Evolutionary conservation across 1,139 yeast species (phyloP).

Genomic region (Scheffersomyces insectosa): DNA sequence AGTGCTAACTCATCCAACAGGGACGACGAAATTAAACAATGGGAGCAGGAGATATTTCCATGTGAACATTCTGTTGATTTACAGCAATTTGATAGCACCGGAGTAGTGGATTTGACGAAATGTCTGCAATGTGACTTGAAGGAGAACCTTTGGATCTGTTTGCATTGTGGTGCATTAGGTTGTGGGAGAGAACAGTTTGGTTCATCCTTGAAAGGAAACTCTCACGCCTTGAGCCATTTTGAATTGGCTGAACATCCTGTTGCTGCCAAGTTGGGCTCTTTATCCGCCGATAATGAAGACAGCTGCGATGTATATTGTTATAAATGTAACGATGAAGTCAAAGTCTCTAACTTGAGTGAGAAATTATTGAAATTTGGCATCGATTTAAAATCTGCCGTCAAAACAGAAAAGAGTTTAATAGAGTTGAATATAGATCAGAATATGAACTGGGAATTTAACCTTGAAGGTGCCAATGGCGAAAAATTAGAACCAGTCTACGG

Average conservation of each 20-base stretch:
- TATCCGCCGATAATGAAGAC: slow-evolving; percentile 58
- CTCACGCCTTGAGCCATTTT: slow-evolving; percentile 82
- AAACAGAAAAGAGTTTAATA: slow-evolving; percentile 82
- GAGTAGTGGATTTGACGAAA: slow-evolving; percentile 35
- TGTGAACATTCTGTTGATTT: slow-evolving; percentile 73
- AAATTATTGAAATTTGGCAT: slow-evolving; percentile 67
- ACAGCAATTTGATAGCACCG: slow-evolving; percentile 27
- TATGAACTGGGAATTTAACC: slow-evolving; percentile 86
- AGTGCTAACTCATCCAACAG: slow-evolving; percentile 65
- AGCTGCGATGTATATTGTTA: slow-evolving; percentile 84
- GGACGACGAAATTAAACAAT: slow-evolving; percentile 76
- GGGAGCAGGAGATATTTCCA: slow-evolving; percentile 86
- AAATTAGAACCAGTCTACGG: slow-evolving; percentile 67
- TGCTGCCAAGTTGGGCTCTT: slow-evolving; percentile 88
- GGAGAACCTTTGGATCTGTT: slow-evolving; percentile 85
- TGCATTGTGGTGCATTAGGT: slow-evolving; percentile 86
- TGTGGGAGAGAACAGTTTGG: slow-evolving; percentile 95
- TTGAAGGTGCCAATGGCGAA: slow-evolving; percentile 73
- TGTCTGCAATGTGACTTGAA: slow-evolving; percentile 65
- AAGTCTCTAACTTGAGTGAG: slow-evolving; percentile 59
- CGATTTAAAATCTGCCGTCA: slow-evolving; percentile 53
- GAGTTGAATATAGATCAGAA: slow-evolving; percentile 93
- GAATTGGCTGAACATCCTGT: slow-evolving; percentile 62
- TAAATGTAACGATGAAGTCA: slow-evolving; percentile 83
- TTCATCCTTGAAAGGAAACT: slow-evolving; percentile 79